Conservation (phyloP, 371 early-diverging fungal genomes). For the Haplosporangium sp. region DNA sequence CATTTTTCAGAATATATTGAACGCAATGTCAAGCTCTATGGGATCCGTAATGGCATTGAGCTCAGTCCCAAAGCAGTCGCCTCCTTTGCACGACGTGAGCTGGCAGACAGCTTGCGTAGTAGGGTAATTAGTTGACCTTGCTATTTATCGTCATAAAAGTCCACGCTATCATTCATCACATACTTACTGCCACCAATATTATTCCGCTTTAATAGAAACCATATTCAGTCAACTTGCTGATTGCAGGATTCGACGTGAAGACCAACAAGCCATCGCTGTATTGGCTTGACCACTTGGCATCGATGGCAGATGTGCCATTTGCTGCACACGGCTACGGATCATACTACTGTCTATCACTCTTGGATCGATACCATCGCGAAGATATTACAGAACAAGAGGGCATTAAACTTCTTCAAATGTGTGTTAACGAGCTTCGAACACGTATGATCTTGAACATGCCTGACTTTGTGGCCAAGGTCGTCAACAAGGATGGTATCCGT, state of each 20-base stretch:
- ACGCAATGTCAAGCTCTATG: constrained; percentile 91
- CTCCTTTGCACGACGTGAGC: constrained; percentile 85
- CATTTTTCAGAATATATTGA: constrained; percentile 97
- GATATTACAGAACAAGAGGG: constrained; percentile 90
- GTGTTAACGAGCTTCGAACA: constrained; percentile 86
- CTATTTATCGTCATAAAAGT: background rate
- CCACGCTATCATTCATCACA: background rate
- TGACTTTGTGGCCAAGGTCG: constrained; percentile 85
- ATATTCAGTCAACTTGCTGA: constrained; percentile 90
- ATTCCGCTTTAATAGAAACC: constrained; percentile 69
- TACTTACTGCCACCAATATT: background rate
- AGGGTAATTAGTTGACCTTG: constrained; percentile 67
- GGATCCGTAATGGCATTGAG: constrained; percentile 84
- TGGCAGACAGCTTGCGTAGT: constrained; percentile 89
- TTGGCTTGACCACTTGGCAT: constrained; percentile 95
- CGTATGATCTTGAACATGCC: constrained; percentile 91
- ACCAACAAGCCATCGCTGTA: constrained; percentile 82
- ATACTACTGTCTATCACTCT: constrained; percentile 90
- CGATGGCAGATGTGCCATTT: constrained; percentile 84
- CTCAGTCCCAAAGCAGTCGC: constrained; percentile 87
- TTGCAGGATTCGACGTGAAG: constrained; percentile 88
- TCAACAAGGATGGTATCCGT: constrained; percentile 87
- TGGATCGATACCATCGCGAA: constrained; percentile 94
- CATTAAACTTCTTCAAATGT: constrained; percentile 82
- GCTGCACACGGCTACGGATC: constrained; percentile 95